These are phyloP conservation scores for Pyrenopolyporus hunteri DNA, from an alignment of 495 filamentous ascomycete species.

Conservation along the genomic window DNA sequence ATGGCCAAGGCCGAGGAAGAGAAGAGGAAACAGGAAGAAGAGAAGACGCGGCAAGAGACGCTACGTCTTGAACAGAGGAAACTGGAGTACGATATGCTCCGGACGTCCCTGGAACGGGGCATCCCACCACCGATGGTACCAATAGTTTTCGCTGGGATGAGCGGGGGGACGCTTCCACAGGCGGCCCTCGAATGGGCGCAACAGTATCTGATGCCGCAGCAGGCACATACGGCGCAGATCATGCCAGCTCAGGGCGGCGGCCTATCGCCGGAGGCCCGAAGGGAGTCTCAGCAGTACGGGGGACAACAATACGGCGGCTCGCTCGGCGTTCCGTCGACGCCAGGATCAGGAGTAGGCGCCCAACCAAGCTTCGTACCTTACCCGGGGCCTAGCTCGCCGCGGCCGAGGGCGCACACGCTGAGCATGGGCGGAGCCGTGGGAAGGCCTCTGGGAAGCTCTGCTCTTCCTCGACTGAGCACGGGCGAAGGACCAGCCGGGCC, in stretches of 20 bases:
- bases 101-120: constrained; percentile 77
- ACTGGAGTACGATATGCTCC: constrained; percentile 83
- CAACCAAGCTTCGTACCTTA: constrained; percentile 44
- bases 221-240: constrained; percentile 58
- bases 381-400: constrained; percentile 49
- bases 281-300: constrained; percentile 53
- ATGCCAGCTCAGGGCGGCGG: constrained; percentile 57
- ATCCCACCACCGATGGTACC: constrained; percentile 88
- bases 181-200: constrained; percentile 74
- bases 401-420: constrained; percentile 47
- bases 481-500: constrained; percentile 32
- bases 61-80: constrained; percentile 79
- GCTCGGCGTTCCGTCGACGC: constrained; percentile 51
- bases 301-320: constrained; percentile 49
- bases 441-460: constrained; percentile 39
- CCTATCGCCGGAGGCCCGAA: constrained; percentile 53
- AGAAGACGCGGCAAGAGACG: constrained; percentile 82
- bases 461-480: constrained; percentile 42
- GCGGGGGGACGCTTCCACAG: constrained; percentile 63
- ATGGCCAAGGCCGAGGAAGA: constrained; percentile 86
- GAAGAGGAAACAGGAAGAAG: constrained; percentile 81
- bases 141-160: constrained; percentile 85
- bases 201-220: constrained; percentile 66
- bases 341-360: constrained; percentile 50
- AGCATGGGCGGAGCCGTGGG: constrained; percentile 44